These are phyloP conservation scores for Fraxinus angustifolia DNA, from an alignment of 305 asterid genomes.

Conservation along the genomic window DNA sequence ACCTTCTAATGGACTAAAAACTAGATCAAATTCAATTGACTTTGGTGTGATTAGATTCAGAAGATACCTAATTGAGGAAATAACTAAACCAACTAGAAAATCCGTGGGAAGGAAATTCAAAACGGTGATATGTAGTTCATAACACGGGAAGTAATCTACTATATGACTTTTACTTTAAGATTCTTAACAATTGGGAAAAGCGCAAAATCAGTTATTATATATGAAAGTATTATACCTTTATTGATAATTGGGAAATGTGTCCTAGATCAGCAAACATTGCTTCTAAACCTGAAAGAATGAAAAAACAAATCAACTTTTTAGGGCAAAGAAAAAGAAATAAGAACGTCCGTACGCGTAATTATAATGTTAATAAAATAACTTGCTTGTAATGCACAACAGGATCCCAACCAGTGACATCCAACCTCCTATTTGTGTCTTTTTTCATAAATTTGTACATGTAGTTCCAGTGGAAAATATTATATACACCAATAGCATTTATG, in stretches of 20 bases:
- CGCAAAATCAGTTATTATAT: background rate
- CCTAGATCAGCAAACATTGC: slow-evolving; percentile 80
- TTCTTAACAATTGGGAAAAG: background rate
- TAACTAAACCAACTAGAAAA: background rate
- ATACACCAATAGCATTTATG: slow-evolving; percentile 51
- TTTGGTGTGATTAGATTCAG: background rate
- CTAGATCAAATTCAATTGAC: background rate
- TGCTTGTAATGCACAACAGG: slow-evolving; percentile 75
- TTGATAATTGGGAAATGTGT: slow-evolving; percentile 56
- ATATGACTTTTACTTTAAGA: background rate
- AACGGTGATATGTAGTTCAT: too few relatives aligned
- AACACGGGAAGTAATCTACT: too few relatives aligned
- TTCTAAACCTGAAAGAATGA: slow-evolving; percentile 46
- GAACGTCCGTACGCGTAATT: background rate
- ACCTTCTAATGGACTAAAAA: too few relatives aligned
- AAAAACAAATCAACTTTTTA: background rate
- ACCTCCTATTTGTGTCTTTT: slow-evolving; percentile 51
- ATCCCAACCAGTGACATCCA: slow-evolving; percentile 76
- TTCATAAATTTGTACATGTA: slow-evolving; percentile 50
- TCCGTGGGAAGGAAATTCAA: background rate
- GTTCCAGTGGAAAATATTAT: slow-evolving; percentile 32
- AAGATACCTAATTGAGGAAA: background rate
- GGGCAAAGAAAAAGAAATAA: background rate
- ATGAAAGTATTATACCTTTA: slow-evolving; percentile 37
- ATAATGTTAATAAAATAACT: slow-evolving; percentile 2